Percentiles rank a stretch among this genome's conserved stretches.
phyloP scores from a whole-genome alignment of 306 rosid species.

The Cucurbita ficifolia region DNA sequence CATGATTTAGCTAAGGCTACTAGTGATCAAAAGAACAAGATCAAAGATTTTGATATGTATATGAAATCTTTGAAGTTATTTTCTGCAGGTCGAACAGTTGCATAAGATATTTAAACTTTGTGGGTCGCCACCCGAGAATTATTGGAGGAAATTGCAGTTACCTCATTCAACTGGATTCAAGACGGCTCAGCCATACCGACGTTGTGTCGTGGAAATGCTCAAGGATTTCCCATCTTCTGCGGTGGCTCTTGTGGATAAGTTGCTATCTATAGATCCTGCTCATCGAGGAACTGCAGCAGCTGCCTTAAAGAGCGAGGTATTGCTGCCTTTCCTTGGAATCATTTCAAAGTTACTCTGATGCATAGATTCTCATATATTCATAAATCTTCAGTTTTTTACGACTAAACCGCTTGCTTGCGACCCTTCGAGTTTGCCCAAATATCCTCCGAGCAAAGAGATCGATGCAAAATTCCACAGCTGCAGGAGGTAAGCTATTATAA shows the following conservation, averaged over 20 bases:
- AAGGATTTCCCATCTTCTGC: conserved; percentile 55
- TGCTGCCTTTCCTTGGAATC: not conserved
- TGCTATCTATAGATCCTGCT: conserved; percentile 69
- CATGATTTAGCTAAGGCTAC: not conserved
- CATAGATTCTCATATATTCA: not conserved
- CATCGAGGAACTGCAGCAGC: conserved; percentile 60
- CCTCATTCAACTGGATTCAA: conserved; percentile 50
- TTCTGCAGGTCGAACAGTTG: conserved; percentile 77
- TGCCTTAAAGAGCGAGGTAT: conserved; percentile 71
- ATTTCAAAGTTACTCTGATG: not conserved
- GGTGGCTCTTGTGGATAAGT: conserved; percentile 50
- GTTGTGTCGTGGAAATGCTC: conserved; percentile 54
- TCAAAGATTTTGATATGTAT: not conserved
- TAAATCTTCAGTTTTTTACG: conserved; percentile 47
- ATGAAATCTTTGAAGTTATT: not conserved
- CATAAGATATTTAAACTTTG: conserved; percentile 93
- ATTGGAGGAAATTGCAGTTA: conserved; percentile 53
- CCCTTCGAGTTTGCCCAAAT: conserved; percentile 77
- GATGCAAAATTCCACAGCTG: conserved; percentile 56
- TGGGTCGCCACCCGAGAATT: conserved; percentile 85
- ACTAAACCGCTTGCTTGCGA: conserved; percentile 65
- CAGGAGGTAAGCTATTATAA: conserved; percentile 37
- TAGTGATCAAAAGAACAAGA: not conserved
- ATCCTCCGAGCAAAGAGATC: conserved; percentile 91
- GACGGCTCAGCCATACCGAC: conserved; percentile 72